Percentiles rank a stretch among this genome's conserved stretches.
Conservation (phyloP, 768 basidiomycete species). For the Psilocybe tampanensis region DNA sequence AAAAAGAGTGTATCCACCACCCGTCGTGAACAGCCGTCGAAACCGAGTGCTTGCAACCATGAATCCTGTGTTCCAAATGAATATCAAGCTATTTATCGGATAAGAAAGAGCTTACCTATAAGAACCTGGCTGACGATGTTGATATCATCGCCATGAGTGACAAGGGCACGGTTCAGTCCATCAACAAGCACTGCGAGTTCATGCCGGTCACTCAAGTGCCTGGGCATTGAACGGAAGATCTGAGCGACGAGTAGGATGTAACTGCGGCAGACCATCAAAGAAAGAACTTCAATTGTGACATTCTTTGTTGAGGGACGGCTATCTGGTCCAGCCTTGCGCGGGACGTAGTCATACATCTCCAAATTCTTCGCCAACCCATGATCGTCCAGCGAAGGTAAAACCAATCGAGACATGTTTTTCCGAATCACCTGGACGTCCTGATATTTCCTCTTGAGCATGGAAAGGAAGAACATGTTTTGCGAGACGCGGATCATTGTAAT, state of each 20-base stretch:
- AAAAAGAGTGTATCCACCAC: constrained; percentile 73
- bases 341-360: constrained; percentile 51
- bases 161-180: constrained; percentile 69
- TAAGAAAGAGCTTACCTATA: constrained; percentile 52
- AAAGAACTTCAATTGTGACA: constrained; percentile 41
- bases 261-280: constrained; percentile 66
- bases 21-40: constrained; percentile 71
- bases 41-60: constrained; percentile 81
- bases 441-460: constrained; percentile 64
- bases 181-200: constrained; percentile 71
- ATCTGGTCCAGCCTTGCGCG: constrained; percentile 27
- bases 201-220: constrained; percentile 68
- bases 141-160: constrained; percentile 71
- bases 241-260: constrained; percentile 70
- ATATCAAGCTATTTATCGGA: background rate
- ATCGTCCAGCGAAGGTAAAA: constrained; percentile 50
- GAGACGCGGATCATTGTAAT: constrained; percentile 68
- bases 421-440: constrained; percentile 71
- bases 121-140: constrained; percentile 77
- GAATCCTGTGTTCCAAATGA: constrained; percentile 43
- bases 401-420: constrained; percentile 63
- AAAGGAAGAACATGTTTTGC: constrained; percentile 69
- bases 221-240: constrained; percentile 70
- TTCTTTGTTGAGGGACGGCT: constrained; percentile 15
- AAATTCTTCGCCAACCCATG: constrained; percentile 29